Evolutionary conservation across 306 rosid genomes (phyloP).

Genomic region (Cicer cuneatum): DNA sequence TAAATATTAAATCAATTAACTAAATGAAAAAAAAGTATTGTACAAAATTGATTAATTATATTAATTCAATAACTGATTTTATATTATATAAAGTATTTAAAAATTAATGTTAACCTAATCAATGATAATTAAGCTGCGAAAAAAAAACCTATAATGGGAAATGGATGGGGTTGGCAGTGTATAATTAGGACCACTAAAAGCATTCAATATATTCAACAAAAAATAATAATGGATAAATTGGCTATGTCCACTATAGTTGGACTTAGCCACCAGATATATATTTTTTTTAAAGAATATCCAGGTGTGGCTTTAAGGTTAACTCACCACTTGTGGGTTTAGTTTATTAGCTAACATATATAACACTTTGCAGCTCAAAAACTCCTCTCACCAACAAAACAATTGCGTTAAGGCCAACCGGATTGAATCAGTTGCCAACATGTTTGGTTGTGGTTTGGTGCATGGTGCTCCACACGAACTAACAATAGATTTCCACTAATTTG

Average conservation of each 20-base stretch:
- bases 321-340: conserved; percentile 14
- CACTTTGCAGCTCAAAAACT: conserved; percentile 27
- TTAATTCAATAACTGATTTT: too few species aligned
- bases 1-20: too few species aligned
- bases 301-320: conserved; percentile 31
- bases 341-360: neutral
- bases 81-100: too few species aligned
- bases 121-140: neutral
- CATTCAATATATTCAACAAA: conserved; percentile 4
- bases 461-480: conserved; percentile 39
- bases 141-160: conserved; percentile 9
- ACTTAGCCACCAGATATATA: conserved; percentile 22
- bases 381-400: conserved; percentile 46
- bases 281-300: neutral
- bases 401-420: conserved; percentile 45
- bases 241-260: conserved; percentile 47
- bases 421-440: conserved; percentile 35
- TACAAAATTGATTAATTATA: too few species aligned
- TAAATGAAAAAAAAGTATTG: too few species aligned
- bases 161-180: conserved; percentile 50
- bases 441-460: conserved; percentile 34
- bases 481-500: neutral
- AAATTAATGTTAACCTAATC: neutral
- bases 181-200: conserved; percentile 37
- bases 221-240: conserved; percentile 40